Conservation (phyloP, 495 filamentous ascomycete genomes). For the Chlorociboria aeruginascens region DNA sequence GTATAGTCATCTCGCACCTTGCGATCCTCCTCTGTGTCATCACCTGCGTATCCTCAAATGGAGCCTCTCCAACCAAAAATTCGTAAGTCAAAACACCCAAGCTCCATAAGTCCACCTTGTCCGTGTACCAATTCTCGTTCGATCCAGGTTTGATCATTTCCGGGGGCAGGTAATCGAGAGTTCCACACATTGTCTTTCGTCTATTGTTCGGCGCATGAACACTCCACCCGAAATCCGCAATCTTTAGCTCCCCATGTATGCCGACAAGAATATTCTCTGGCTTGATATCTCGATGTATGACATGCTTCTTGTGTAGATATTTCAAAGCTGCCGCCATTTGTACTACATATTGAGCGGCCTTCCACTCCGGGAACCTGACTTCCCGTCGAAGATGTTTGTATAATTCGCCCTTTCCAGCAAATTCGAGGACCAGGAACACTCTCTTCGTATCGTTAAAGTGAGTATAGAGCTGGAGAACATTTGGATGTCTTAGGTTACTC, state of each 20-base stretch:
- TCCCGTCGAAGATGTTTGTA: slow-evolving; percentile 94
- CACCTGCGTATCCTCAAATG: slow-evolving; percentile 88
- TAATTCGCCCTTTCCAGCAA: slow-evolving; percentile 86
- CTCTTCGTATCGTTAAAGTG: slow-evolving; percentile 97
- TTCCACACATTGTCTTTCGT: slow-evolving; percentile 92
- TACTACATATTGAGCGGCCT: slow-evolving; percentile 93
- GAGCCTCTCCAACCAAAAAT: slow-evolving; percentile 89
- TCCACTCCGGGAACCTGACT: slow-evolving; percentile 85
- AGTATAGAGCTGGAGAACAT: slow-evolving; percentile 86
- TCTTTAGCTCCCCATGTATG: slow-evolving; percentile 97
- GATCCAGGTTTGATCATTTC: slow-evolving; percentile 85
- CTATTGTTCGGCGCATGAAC: slow-evolving; percentile 95
- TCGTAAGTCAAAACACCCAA: slow-evolving; percentile 93
- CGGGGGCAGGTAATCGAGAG: slow-evolving; percentile 90
- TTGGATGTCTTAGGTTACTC: slow-evolving; percentile 88
- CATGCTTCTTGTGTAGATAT: slow-evolving; percentile 94
- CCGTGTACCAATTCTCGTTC: slow-evolving; percentile 75
- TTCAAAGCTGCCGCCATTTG: slow-evolving; percentile 91
- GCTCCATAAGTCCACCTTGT: slow-evolving; percentile 95
- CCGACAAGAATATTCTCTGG: slow-evolving; percentile 97
- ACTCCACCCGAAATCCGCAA: slow-evolving; percentile 97
- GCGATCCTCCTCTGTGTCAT: slow-evolving; percentile 92
- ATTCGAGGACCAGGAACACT: slow-evolving; percentile 92
- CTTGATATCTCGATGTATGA: slow-evolving; percentile 98
- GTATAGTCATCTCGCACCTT: slow-evolving; percentile 83